A percentile compares a stretch with the other conserved stretches of the same genome.
Evolutionary conservation across 495 filamentous ascomycete species (phyloP).

Genomic region (Xylaria bambusicola): DNA sequence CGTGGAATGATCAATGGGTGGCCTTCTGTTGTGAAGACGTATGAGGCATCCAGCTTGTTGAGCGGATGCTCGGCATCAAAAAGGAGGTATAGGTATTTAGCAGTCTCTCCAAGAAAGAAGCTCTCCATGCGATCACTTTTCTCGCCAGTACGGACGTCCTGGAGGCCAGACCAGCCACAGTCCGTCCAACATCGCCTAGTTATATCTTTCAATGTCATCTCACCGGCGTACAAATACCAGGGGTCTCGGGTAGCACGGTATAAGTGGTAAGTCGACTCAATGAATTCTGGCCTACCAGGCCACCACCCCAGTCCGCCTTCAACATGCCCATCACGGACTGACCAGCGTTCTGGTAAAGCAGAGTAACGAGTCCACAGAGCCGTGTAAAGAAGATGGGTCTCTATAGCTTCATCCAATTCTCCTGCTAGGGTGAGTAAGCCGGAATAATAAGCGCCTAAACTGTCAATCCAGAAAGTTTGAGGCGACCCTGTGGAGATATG

Average conservation of each 20-base stretch:
- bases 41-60: conserved; percentile 80
- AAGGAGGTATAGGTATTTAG: conserved; percentile 90
- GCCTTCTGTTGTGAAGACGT: conserved; percentile 94
- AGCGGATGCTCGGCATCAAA: conserved; percentile 85
- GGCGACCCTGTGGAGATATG: conserved; percentile 80
- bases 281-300: conserved; percentile 91
- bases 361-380: conserved; percentile 94
- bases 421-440: conserved; percentile 86
- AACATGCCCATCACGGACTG: conserved; percentile 77
- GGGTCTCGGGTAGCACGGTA: conserved; percentile 93
- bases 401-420: conserved; percentile 84
- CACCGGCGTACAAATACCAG: conserved; percentile 93
- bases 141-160: conserved; percentile 87
- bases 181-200: conserved; percentile 87
- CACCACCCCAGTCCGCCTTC: conserved; percentile 92
- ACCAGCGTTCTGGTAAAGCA: conserved; percentile 92
- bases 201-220: conserved; percentile 91
- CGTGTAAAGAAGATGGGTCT: conserved; percentile 83
- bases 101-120: conserved; percentile 95
- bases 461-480: conserved; percentile 91
- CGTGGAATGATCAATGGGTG: conserved; percentile 87
- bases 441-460: conserved; percentile 90
- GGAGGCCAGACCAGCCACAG: conserved; percentile 94
- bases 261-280: conserved; percentile 92
- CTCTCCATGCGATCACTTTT: conserved; percentile 97